A percentile compares a stretch with the other conserved stretches of the same genome.
Evolutionary conservation across 169 alveolate species (phyloP).

Genomic region (Cryptosporidium felis): DNA sequence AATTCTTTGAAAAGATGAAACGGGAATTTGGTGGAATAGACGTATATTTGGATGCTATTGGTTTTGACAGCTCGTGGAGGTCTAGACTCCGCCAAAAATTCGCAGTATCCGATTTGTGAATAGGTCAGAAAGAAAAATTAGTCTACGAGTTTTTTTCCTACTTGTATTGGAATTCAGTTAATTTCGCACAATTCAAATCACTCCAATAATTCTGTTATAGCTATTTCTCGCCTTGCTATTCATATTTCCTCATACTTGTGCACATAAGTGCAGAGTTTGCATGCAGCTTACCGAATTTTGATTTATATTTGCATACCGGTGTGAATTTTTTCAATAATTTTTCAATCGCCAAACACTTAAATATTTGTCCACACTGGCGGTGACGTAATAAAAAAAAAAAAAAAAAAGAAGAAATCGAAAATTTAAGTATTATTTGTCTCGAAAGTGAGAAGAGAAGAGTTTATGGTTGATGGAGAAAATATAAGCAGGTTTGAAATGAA

Average conservation of each 20-base stretch:
- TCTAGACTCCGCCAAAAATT: slow-evolving; percentile 14
- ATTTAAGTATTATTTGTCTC: neutral
- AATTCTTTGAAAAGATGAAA: slow-evolving; percentile 10
- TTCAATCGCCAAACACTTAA: neutral
- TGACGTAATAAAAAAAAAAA: neutral
- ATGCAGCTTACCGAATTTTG: neutral
- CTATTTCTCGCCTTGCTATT: neutral
- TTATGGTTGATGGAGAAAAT: too few species aligned
- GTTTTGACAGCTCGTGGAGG: slow-evolving; percentile 33
- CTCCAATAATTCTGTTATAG: too few species aligned
- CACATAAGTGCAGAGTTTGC: neutral
- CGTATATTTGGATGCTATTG: slow-evolving; percentile 20
- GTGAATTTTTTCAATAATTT: neutral
- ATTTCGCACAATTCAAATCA: too few species aligned
- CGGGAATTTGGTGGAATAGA: slow-evolving; percentile 40
- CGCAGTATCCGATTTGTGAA: too few species aligned
- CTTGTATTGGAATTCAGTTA: too few species aligned
- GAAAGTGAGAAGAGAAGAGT: too few species aligned
- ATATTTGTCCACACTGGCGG: slow-evolving; percentile 62
- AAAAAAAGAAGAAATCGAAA: neutral
- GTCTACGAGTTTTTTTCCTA: too few species aligned
- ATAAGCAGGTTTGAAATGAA: too few species aligned
- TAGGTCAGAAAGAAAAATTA: too few species aligned
- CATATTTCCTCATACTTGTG: neutral
- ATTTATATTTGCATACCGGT: neutral